Evolutionary conservation across 805 yeast genomes (phyloP).

Genomic region (Wickerhamomyces bisporus): DNA sequence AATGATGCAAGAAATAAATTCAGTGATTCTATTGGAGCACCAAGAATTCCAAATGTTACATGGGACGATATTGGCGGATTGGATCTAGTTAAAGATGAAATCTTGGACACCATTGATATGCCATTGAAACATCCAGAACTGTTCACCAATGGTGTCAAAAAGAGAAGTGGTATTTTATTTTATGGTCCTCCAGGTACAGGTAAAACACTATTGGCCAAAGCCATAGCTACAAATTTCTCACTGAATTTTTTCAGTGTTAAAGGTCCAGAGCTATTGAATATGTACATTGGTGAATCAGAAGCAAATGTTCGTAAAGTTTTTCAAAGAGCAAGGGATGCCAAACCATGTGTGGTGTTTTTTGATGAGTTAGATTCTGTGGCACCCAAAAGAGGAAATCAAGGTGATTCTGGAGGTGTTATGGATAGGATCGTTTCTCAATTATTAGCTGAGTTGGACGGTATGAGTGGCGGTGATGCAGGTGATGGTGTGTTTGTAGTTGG

Average conservation of each 20-base stretch:
- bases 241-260: conserved; percentile 93
- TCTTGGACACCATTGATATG: conserved; percentile 92
- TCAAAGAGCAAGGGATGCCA: conserved; percentile 92
- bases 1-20: conserved; percentile 80
- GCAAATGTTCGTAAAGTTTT: conserved; percentile 94
- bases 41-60: conserved; percentile 86
- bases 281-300: conserved; percentile 98
- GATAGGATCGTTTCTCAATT: conserved; percentile 95
- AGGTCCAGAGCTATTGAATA: conserved; percentile 93
- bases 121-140: conserved; percentile 91
- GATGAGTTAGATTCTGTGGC: conserved; percentile 98
- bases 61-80: conserved; percentile 99
- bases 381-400: conserved; percentile 97
- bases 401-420: conserved; percentile 99
- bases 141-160: conserved; percentile 83
- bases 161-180: conserved; percentile 88
- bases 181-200: conserved; percentile 99
- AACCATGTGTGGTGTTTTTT: conserved; percentile 95
- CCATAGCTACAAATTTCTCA: conserved; percentile 93
- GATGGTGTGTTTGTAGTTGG: conserved; percentile 97
- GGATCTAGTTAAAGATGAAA: conserved; percentile 85
- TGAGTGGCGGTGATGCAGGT: conserved; percentile 71
- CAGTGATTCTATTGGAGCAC: conserved; percentile 95
- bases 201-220: conserved; percentile 91
- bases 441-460: conserved; percentile 92